Evolutionary conservation across 129 eudicot species (phyloP).

Genomic region (Silybum marianum): DNA sequence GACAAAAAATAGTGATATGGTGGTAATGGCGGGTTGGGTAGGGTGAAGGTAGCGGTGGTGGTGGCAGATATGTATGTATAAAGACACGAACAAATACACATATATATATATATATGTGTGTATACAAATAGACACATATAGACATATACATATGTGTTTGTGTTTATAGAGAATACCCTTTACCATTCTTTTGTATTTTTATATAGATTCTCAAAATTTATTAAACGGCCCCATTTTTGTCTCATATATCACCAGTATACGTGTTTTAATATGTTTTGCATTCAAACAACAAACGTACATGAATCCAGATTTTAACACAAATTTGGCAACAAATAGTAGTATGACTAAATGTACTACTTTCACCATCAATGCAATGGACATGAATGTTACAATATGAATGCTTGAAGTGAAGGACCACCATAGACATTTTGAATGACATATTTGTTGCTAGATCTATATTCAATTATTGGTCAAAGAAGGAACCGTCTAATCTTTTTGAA

Average conservation of each 20-base stretch:
- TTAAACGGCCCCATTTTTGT: not conserved
- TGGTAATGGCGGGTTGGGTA: too few species aligned
- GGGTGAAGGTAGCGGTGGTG: too few species aligned
- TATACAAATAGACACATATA: not conserved
- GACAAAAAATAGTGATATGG: too few species aligned
- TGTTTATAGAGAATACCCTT: too few species aligned
- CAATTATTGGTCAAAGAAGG: not conserved
- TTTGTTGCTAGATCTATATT: not conserved
- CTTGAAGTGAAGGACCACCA: slow-evolving; percentile 28
- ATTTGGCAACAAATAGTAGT: slow-evolving; percentile 22
- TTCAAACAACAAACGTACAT: slow-evolving; percentile 13
- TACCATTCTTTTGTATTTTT: not conserved
- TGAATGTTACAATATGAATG: slow-evolving; percentile 10
- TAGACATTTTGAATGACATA: slow-evolving; percentile 22
- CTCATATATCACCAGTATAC: not conserved
- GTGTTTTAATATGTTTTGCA: not conserved
- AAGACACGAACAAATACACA: too few species aligned
- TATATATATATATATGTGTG: too few species aligned
- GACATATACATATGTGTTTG: too few species aligned
- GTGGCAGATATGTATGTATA: too few species aligned
- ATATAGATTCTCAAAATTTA: not conserved
- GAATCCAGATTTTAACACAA: slow-evolving; percentile 1
- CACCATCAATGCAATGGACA: slow-evolving; percentile 13
- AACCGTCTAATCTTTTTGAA: too few species aligned
- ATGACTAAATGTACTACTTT: slow-evolving; percentile 31